Conservation (phyloP, 352 stramenopile genomes). For the Bremia lactucae region DNA sequence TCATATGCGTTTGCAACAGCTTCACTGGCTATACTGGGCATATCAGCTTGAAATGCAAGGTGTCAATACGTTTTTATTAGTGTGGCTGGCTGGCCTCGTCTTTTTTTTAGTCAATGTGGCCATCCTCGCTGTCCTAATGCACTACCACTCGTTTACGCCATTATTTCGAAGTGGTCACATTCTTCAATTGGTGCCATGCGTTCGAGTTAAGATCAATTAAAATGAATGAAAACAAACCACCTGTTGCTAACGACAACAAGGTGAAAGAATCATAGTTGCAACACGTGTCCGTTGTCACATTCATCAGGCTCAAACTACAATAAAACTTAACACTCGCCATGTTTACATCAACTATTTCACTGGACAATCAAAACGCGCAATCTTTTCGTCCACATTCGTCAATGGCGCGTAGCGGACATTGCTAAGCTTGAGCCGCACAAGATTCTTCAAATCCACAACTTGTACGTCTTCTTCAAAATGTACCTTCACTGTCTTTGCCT, state of each 20-base stretch:
- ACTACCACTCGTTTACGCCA: constrained; percentile 43
- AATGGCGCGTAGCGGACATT: constrained; percentile 55
- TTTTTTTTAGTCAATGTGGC: constrained; percentile 86
- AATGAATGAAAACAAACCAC: too few species aligned
- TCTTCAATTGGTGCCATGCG: constrained; percentile 25
- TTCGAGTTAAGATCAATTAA: constrained; percentile 16
- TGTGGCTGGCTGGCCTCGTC: constrained; percentile 81
- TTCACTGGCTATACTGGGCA: constrained; percentile 86
- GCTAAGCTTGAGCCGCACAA: constrained; percentile 47
- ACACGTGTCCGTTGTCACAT: too few species aligned
- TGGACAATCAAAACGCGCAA: not conserved
- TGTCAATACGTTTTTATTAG: constrained; percentile 76
- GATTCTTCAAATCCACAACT: constrained; percentile 67
- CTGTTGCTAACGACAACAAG: too few species aligned
- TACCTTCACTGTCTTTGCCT: constrained; percentile 21
- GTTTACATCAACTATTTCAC: constrained; percentile 4
- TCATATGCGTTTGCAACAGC: constrained; percentile 15
- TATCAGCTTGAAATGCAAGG: constrained; percentile 87
- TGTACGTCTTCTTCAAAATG: constrained; percentile 57
- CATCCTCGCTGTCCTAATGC: constrained; percentile 69
- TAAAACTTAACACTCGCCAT: not conserved
- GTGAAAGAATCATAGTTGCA: too few species aligned
- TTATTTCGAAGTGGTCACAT: constrained; percentile 42
- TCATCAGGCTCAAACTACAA: not conserved
- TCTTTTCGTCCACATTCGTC: constrained; percentile 46